Evolutionary conservation across 768 basidiomycete genomes (phyloP).

Genomic region (Rhizopogon vulgaris): DNA sequence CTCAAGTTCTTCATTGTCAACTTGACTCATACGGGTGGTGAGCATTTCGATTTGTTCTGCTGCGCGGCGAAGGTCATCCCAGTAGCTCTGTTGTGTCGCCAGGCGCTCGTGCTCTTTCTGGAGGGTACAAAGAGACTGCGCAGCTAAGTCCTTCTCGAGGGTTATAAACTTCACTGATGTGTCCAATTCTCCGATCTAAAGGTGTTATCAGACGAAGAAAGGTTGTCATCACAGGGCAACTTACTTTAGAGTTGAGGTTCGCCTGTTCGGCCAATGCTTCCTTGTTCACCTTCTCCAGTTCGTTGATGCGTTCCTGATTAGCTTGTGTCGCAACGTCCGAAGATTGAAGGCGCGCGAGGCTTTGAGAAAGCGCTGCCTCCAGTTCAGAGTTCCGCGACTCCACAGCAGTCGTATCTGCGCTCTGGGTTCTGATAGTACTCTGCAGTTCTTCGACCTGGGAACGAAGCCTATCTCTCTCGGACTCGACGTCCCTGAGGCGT

Average conservation of each 20-base stretch:
- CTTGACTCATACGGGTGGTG: constrained; percentile 51
- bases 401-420: constrained; percentile 39
- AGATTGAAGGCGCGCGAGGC: constrained; percentile 62
- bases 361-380: constrained; percentile 69
- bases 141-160: constrained; percentile 59
- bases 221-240: constrained; percentile 10
- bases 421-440: constrained; percentile 33
- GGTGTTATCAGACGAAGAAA: constrained; percentile 3
- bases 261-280: constrained; percentile 54
- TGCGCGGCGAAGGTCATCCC: constrained; percentile 69
- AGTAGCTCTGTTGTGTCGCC: constrained; percentile 59
- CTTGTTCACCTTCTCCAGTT: constrained; percentile 56
- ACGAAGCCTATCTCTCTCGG: constrained; percentile 58
- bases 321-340: constrained; percentile 64
- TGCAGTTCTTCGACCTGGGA: constrained; percentile 52
- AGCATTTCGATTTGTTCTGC: constrained; percentile 71
- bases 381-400: constrained; percentile 52
- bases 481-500: constrained; percentile 53
- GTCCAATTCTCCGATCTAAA: constrained; percentile 57
- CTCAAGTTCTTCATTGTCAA: constrained; percentile 65
- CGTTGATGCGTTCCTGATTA: constrained; percentile 51
- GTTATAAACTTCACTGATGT: constrained; percentile 46
- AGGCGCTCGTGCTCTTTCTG: constrained; percentile 58
- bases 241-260: constrained; percentile 53
- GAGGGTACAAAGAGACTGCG: constrained; percentile 44